phyloP scores from a whole-genome alignment of 768 basidiomycete genomes.

The Termitomyces sp. region DNA sequence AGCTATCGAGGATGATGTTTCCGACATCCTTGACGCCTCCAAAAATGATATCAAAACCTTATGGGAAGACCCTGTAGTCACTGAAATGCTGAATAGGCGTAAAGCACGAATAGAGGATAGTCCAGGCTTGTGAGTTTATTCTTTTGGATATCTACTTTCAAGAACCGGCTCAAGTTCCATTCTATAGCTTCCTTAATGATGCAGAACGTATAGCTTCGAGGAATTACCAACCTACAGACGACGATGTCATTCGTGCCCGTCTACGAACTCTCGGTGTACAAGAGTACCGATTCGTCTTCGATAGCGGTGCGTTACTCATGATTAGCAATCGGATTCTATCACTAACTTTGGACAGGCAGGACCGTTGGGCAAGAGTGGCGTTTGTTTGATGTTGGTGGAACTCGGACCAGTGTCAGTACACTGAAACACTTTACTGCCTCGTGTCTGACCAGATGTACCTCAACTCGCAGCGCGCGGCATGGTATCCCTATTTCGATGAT shows the following conservation, averaged over 20 bases:
- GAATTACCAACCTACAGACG: conserved; percentile 66
- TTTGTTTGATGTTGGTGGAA: conserved; percentile 79
- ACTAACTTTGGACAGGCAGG: conserved; percentile 31
- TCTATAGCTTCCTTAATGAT: conserved; percentile 61
- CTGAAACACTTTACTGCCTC: conserved; percentile 5
- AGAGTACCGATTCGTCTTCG: conserved; percentile 64
- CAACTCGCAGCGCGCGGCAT: conserved; percentile 52
- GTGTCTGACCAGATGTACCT: conserved; percentile 4
- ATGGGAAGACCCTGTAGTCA: conserved; percentile 63
- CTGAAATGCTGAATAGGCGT: conserved; percentile 50
- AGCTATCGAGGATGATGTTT: conserved; percentile 47
- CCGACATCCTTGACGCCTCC: conserved; percentile 55
- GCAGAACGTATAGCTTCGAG: conserved; percentile 56
- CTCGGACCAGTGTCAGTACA: conserved; percentile 54
- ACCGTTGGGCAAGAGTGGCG: conserved; percentile 70
- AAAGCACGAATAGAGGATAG: conserved; percentile 60
- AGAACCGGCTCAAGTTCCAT: neutral
- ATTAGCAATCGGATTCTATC: neutral
- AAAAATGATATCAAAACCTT: conserved; percentile 61
- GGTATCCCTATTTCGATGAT: conserved; percentile 82
- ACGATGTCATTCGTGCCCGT: conserved; percentile 76
- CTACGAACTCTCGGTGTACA: conserved; percentile 75
- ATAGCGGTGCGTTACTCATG: conserved; percentile 40
- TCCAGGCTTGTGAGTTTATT: conserved; percentile 65
- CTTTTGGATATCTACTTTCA: neutral